phyloP scores from a whole-genome alignment of 164 flowering plant genomes.

The Saururus chinensis region DNA sequence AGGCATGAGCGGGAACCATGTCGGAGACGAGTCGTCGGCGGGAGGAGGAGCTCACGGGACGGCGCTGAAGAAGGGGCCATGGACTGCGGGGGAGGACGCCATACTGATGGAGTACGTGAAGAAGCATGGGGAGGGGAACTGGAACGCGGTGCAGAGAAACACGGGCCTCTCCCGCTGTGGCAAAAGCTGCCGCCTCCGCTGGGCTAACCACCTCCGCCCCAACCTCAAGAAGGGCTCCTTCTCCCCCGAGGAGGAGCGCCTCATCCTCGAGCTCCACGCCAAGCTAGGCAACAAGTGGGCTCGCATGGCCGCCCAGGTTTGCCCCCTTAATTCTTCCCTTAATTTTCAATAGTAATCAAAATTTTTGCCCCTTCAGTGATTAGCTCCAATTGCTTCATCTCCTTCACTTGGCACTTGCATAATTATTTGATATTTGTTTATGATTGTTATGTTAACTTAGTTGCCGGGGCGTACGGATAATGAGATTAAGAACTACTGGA shows the following conservation, averaged over 20 bases:
- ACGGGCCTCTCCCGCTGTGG: slow-evolving; percentile 52
- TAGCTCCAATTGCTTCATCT: neutral
- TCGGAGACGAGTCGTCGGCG: neutral
- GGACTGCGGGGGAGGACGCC: slow-evolving; percentile 72
- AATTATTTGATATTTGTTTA: too few relatives aligned
- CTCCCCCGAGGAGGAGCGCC: slow-evolving; percentile 51
- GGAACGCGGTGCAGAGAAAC: slow-evolving; percentile 71
- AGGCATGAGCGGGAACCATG: neutral
- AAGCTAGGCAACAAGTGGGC: slow-evolving; percentile 87
- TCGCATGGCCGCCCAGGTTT: slow-evolving; percentile 76
- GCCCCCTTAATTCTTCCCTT: neutral
- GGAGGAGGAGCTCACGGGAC: too few relatives aligned
- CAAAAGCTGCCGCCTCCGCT: slow-evolving; percentile 39
- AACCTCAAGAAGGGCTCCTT: slow-evolving; percentile 67
- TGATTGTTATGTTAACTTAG: slow-evolving; percentile 4
- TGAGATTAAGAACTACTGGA: slow-evolving; percentile 71
- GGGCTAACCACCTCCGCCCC: slow-evolving; percentile 85
- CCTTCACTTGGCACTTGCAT: neutral
- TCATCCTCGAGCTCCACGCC: slow-evolving; percentile 60
- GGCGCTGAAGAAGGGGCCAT: slow-evolving; percentile 58
- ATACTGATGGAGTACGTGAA: slow-evolving; percentile 56
- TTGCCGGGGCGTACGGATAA: slow-evolving; percentile 64
- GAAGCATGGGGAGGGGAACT: slow-evolving; percentile 73
- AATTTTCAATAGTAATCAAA: too few relatives aligned
- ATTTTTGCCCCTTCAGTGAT: too few relatives aligned